phyloP scores from a whole-genome alignment of 2,329 filamentous ascomycete genomes.

The Colletotrichum somersetense region DNA sequence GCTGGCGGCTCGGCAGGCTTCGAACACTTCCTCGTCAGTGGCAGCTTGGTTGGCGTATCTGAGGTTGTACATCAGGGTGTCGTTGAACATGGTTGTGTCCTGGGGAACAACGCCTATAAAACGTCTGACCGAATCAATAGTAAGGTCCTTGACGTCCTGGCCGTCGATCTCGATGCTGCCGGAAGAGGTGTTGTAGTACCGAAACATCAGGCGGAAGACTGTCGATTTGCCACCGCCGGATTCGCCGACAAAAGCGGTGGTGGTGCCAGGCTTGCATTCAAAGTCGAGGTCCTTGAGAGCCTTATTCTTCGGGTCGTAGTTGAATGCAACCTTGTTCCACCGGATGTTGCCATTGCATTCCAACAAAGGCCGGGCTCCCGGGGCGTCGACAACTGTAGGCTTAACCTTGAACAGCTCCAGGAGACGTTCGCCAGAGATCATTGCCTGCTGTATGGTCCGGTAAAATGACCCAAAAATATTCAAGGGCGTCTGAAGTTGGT shows the following conservation, averaged over 20 bases:
- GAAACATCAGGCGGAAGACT: conserved; percentile 93
- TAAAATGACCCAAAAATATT: conserved; percentile 97
- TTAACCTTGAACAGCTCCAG: conserved; percentile 96
- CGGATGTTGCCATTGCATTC: conserved; percentile 84
- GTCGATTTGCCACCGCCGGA: conserved; percentile 98
- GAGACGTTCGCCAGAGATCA: conserved; percentile 97
- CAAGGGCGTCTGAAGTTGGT: conserved; percentile 82
- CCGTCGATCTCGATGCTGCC: conserved; percentile 89
- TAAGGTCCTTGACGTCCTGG: conserved; percentile 84
- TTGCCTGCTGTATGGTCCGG: conserved; percentile 92
- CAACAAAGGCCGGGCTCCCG: conserved; percentile 71
- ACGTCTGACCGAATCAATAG: conserved; percentile 90
- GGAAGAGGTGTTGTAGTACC: conserved; percentile 89
- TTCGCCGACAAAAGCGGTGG: conserved; percentile 95
- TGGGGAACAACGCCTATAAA: conserved; percentile 97
- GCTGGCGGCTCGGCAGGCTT: conserved; percentile 86
- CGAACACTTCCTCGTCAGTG: conserved; percentile 84
- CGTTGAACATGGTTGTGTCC: conserved; percentile 95
- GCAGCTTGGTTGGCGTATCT: conserved; percentile 87
- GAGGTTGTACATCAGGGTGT: conserved; percentile 94
- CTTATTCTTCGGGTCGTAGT: conserved; percentile 88
- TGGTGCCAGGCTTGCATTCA: conserved; percentile 88
- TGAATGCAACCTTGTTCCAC: conserved; percentile 91
- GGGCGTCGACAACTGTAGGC: conserved; percentile 87
- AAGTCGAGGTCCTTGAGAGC: conserved; percentile 88